A percentile compares a stretch with the other conserved stretches of the same genome.
Evolutionary conservation across 805 yeast species (phyloP).

Genomic region (Ogataea thermomethanolica): DNA sequence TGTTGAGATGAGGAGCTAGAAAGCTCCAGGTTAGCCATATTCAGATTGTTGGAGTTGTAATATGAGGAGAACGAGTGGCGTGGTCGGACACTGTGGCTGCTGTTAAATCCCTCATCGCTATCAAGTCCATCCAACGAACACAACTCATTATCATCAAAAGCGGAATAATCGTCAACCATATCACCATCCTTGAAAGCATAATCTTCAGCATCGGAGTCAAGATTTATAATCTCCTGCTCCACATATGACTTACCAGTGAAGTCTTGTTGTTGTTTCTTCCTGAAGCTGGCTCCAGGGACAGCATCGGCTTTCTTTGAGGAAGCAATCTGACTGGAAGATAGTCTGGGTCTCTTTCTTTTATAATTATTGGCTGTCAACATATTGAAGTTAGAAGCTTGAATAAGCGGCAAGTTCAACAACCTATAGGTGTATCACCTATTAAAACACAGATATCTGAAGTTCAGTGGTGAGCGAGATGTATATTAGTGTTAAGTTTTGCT

Average conservation of each 20-base stretch:
- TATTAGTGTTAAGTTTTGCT: not conserved
- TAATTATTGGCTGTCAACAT: slow-evolving; percentile 28
- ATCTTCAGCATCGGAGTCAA: slow-evolving; percentile 42
- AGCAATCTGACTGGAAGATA: slow-evolving; percentile 18
- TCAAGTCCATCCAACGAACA: slow-evolving; percentile 13
- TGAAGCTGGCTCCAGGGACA: slow-evolving; percentile 18
- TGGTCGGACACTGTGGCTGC: slow-evolving; percentile 8
- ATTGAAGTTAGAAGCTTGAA: not conserved
- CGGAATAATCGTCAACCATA: slow-evolving; percentile 8
- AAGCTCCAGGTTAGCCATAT: slow-evolving; percentile 18
- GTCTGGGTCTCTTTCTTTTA: slow-evolving; percentile 40
- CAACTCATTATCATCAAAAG: slow-evolving; percentile 16
- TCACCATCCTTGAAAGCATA: slow-evolving; percentile 27
- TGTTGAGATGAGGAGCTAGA: slow-evolving; percentile 6
- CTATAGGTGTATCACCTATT: not conserved
- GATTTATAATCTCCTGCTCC: slow-evolving; percentile 32
- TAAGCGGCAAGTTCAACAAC: not conserved
- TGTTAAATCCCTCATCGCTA: slow-evolving; percentile 4
- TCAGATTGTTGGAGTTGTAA: slow-evolving; percentile 15
- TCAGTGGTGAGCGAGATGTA: not conserved
- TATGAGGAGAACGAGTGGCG: slow-evolving; percentile 19
- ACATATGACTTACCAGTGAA: slow-evolving; percentile 6
- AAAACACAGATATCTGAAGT: no score
- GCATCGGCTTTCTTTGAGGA: slow-evolving; percentile 6
- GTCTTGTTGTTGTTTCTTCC: slow-evolving; percentile 27